Evolutionary conservation across 148 eudicot genomes (phyloP), one percentile per base, ranked within the genome.

Genomic region (Limonium bicolor): DNA sequence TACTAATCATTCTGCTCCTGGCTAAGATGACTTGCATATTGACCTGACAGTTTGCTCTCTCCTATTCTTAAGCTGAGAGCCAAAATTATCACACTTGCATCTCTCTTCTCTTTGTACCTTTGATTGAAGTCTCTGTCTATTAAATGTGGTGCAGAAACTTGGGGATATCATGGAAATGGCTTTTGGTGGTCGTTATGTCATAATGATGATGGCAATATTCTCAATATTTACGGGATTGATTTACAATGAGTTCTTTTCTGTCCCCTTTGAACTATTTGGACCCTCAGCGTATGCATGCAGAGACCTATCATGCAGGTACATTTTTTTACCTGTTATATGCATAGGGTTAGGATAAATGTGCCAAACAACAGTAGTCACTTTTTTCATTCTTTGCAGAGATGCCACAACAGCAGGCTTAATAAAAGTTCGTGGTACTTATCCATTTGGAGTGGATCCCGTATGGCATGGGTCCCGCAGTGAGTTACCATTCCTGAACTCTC

Each of bases 401-500:
- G 66, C 76, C 10, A 65, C 76, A n/a, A 58, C 71, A 29, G 64
- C 50, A 44, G 80, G 80, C 30, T 44, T 74, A 60, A 74, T 74
- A 21, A 69, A 74, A 63, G 80, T 74, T 23, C 58, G 80, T 54
- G 69, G 60, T 14, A 63, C 80, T 27, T 74, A 74, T 55, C 72
- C 80, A 9, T 74, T 74, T 59, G 80, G 75, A 23, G 55, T 69
- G 40, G 76, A 74, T 50, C 76, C 80, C 13, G 75, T 67, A 49
- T 74, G 80, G 76, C 72, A 74, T 66, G 80, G 80, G 27, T 58
- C 65, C 20, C 69, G 80, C 34, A 74, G 80, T 48, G 80, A 74
- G 39, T 62, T 74, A 37, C 80, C 80, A n/a, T 74, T 62, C 40
- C 75, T 74, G 15, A 74, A 74, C 55, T 74, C 75, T n/a, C 67